A percentile compares a stretch with the other conserved stretches of the same genome.
phyloP scores from a whole-genome alignment of 192 early-diverging fungal species.

The Coemansia sp. region DNA sequence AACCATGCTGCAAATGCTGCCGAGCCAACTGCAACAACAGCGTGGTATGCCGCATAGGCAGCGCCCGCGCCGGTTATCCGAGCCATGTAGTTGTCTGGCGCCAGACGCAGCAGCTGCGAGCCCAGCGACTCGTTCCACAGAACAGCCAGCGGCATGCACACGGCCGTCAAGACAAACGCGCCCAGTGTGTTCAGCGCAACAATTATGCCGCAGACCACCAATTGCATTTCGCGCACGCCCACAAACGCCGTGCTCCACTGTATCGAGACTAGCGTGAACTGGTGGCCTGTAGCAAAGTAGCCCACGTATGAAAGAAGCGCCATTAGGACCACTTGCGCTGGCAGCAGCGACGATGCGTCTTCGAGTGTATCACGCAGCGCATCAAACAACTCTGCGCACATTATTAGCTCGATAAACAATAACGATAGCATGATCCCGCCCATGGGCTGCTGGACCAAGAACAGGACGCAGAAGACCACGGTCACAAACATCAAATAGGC shows the following conservation, averaged over 20 bases:
- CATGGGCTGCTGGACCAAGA: conserved; percentile 77
- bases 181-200: conserved; percentile 79
- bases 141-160: conserved; percentile 58
- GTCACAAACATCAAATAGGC: conserved; percentile 64
- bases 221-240: conserved; percentile 73
- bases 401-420: conserved; percentile 45
- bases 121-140: conserved; percentile 40
- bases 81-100: conserved; percentile 19
- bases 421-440: conserved; percentile 63
- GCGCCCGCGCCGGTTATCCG: conserved; percentile 47
- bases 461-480: conserved; percentile 61
- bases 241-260: conserved; percentile 90
- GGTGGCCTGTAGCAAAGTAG: conserved; percentile 93
- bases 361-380: conserved; percentile 24
- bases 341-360: conserved; percentile 22
- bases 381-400: conserved; percentile 55
- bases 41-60: conserved; percentile 53
- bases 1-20: conserved; percentile 66
- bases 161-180: conserved; percentile 52
- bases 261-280: conserved; percentile 82
- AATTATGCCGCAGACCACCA: conserved; percentile 63
- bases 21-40: conserved; percentile 41
- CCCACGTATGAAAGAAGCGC: conserved; percentile 57
- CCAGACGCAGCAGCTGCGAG: conserved; percentile 24
- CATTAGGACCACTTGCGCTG: conserved; percentile 43